Percentiles rank a stretch among this genome's conserved stretches.
phyloP scores from a whole-genome alignment of 768 basidiomycete genomes.

The Leccinum longicurvipes region DNA sequence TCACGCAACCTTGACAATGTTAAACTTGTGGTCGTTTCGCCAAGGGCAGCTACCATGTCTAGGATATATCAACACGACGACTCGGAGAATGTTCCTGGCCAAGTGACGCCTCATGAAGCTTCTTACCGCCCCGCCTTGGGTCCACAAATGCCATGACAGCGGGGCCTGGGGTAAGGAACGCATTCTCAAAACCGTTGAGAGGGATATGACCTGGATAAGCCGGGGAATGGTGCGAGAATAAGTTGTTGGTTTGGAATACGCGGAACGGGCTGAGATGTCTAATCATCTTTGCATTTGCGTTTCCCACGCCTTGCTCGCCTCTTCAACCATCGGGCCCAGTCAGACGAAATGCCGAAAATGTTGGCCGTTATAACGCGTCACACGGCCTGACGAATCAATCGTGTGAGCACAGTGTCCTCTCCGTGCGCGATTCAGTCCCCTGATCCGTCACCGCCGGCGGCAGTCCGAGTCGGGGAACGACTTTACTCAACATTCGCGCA shows the following conservation, averaged over 20 bases:
- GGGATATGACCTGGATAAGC: constrained; percentile 81
- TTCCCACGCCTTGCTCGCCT: too few species aligned
- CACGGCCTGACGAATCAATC: too few species aligned
- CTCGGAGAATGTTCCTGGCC: background rate
- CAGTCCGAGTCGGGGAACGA: too few species aligned
- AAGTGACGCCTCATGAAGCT: background rate
- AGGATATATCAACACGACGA: background rate
- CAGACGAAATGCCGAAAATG: too few species aligned
- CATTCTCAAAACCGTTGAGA: constrained; percentile 77
- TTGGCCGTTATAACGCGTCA: too few species aligned
- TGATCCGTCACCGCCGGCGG: too few species aligned
- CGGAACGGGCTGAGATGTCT: too few species aligned
- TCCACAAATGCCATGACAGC: constrained; percentile 78
- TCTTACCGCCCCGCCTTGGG: constrained; percentile 80
- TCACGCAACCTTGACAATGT: constrained; percentile 75
- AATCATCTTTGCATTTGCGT: too few species aligned
- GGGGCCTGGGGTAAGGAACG: constrained; percentile 80
- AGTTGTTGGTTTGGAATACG: constrained; percentile 11
- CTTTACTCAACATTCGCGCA: too few species aligned
- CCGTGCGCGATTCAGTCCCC: too few species aligned
- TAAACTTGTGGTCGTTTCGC: constrained; percentile 86
- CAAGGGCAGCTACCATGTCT: constrained; percentile 96
- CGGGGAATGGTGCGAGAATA: constrained; percentile 27
- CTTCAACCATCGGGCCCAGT: too few species aligned
- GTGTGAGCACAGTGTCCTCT: too few species aligned